A percentile compares a stretch with the other conserved stretches of the same genome.
Conservation (phyloP, 352 stramenopile genomes). For the Phytophthora pistaciae region DNA sequence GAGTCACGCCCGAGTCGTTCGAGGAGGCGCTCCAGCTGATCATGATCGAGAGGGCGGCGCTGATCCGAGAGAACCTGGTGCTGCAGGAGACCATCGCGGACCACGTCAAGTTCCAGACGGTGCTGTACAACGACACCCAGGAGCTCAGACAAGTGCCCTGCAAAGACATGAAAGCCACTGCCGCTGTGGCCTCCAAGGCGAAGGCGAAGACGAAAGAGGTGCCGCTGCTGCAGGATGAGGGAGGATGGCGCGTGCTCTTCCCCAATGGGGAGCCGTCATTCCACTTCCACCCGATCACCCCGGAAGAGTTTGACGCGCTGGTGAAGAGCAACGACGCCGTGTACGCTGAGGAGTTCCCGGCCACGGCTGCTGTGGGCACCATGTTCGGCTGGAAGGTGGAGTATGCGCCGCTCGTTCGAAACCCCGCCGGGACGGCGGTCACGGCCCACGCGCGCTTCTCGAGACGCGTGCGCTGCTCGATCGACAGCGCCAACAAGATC, state of each 20-base stretch:
- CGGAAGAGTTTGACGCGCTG: neutral
- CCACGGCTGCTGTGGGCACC: conserved; percentile 2
- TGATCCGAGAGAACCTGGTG: neutral
- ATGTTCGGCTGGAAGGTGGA: conserved; percentile 16
- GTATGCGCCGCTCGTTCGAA: conserved; percentile 6
- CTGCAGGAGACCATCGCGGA: neutral
- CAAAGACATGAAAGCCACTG: neutral
- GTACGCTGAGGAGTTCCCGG: neutral
- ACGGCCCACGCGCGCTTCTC: conserved; percentile 1
- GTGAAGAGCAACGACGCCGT: neutral
- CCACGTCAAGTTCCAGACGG: neutral
- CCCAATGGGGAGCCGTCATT: conserved; percentile 6
- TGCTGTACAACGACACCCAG: neutral
- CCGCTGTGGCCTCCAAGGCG: neutral
- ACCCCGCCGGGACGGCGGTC: neutral
- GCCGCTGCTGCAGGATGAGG: neutral
- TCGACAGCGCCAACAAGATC: neutral
- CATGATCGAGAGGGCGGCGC: neutral
- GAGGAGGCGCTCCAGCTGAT: neutral
- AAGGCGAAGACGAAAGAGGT: neutral
- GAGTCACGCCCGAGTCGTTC: neutral
- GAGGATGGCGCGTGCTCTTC: conserved; percentile 5
- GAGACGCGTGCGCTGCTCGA: neutral
- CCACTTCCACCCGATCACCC: conserved; percentile 8
- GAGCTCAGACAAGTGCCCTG: neutral